Percentiles rank a stretch among this genome's conserved stretches.
Evolutionary conservation across 345 rosid species (phyloP).

Genomic region (Gossypium raimondii): DNA sequence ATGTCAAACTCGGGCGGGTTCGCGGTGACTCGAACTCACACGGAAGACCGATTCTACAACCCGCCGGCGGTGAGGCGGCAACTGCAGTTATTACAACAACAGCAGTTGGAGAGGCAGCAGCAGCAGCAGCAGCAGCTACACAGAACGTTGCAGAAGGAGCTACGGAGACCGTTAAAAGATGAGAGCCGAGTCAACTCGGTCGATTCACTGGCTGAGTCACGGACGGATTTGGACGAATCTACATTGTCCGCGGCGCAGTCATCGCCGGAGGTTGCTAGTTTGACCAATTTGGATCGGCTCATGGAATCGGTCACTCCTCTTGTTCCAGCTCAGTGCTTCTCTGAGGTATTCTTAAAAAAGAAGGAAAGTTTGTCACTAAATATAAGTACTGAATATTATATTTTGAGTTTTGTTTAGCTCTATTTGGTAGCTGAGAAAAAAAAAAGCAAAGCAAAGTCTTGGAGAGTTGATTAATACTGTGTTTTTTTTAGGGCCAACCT

Average conservation of each 20-base stretch:
- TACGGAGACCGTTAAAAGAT: conserved; percentile 15
- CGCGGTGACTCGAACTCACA: conserved; percentile 31
- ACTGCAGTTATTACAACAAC: neutral
- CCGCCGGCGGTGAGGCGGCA: conserved; percentile 33
- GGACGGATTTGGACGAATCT: conserved; percentile 31
- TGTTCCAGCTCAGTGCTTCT: conserved; percentile 33
- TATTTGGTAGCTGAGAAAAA: conserved; percentile 2
- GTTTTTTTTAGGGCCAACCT: neutral
- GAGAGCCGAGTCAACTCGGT: conserved; percentile 18
- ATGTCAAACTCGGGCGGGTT: conserved; percentile 43
- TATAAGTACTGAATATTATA: neutral
- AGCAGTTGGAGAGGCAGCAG: too few relatives aligned
- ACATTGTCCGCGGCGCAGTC: conserved; percentile 24
- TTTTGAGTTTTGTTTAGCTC: neutral
- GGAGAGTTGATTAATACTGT: neutral
- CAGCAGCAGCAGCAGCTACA: neutral
- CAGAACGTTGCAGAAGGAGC: conserved; percentile 21
- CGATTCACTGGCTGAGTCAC: conserved; percentile 15
- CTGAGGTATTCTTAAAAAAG: conserved; percentile 29
- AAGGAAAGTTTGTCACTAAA: neutral
- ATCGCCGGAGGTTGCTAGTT: neutral
- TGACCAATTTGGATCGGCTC: conserved; percentile 55
- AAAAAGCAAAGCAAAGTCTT: neutral
- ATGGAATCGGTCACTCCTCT: conserved; percentile 47
- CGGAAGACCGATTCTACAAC: conserved; percentile 37